Base-by-base conservation (phyloP, 164 flowering plant species). In the Umbilicus rupestris region DNA sequence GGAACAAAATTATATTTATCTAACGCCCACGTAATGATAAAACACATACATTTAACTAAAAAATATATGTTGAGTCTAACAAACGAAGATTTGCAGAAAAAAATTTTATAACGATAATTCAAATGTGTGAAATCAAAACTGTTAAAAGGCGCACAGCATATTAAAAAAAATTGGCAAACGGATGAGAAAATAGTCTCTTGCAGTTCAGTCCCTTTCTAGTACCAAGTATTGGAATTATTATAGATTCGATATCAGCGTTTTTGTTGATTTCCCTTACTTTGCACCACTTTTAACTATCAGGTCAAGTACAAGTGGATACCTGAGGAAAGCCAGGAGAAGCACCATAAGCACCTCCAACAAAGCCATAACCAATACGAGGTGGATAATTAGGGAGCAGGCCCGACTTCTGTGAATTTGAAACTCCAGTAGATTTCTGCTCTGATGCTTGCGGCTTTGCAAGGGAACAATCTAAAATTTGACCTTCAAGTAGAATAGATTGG, bases 391-490 rank as follows among this genome's bases (percentile, higher is more conserved):
- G 52, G 33, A 65, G 55, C 47, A 65, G 17, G 14, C 35, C 84
- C 4, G 86, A 44, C 69, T 78, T 87, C 67, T 80, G 88, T 30
- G 81, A 66, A 69, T 62, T 80, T 64, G 84, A 69, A 33, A 75
- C 82, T 64, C 76, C 78, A 66, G 80, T 69, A 59, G 89, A 35
- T 73, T 80, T 89, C 73, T 79, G 85, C 33, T 89, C 96, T 26
- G 60, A 55, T 55, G 84, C 78, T 67, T 83, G 97, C 19, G 97
- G 94, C 79, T 87, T 92, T 62, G 97, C 97, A 63, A 92, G 89
- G 50, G 96, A 89, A 73, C 92, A 89, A 69, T 92, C 94, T 60
- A 92, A 75, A 66, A 81, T 81, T 81, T 86, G 90, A 62, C 98
- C 98, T 92, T 73, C 28, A 52, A 17, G 49, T 22, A 63, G 39